Conservation (phyloP, 1,139 yeast species). For the Lipomyces yarrowii region DNA sequence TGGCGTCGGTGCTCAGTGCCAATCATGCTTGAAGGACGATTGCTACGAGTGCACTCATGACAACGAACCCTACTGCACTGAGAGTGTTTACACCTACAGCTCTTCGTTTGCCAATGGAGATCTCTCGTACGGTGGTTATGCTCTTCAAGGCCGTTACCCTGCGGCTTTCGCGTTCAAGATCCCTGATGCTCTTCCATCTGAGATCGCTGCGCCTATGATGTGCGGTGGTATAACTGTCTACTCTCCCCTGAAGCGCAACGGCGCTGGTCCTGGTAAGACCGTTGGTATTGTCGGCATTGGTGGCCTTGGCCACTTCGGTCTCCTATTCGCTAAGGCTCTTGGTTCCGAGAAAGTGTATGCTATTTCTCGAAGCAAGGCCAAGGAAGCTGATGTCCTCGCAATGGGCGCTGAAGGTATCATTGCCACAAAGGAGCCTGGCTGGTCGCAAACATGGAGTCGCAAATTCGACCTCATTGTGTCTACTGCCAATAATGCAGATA, state of each 20-base stretch:
- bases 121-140: slow-evolving; percentile 60
- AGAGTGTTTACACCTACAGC: slow-evolving; percentile 49
- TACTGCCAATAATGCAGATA: slow-evolving; percentile 44
- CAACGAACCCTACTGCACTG: slow-evolving; percentile 56
- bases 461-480: slow-evolving; percentile 53
- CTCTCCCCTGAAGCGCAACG: slow-evolving; percentile 58
- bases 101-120: slow-evolving; percentile 34
- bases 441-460: slow-evolving; percentile 45
- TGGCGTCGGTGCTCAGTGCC: slow-evolving; percentile 61
- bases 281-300: slow-evolving; percentile 60
- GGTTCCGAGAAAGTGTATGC: slow-evolving; percentile 54
- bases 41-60: slow-evolving; percentile 53
- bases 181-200: slow-evolving; percentile 55
- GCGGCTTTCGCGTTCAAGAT: slow-evolving; percentile 58
- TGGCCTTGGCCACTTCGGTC: slow-evolving; percentile 57
- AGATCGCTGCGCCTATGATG: slow-evolving; percentile 62
- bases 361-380: slow-evolving; percentile 49
- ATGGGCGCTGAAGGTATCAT: slow-evolving; percentile 52
- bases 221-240: slow-evolving; percentile 71
- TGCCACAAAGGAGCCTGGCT: slow-evolving; percentile 47
- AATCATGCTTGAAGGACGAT: slow-evolving; percentile 47
- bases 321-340: slow-evolving; percentile 55
- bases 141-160: slow-evolving; percentile 58
- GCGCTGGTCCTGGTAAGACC: slow-evolving; percentile 51
- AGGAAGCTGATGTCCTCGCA: slow-evolving; percentile 50